Base-by-base conservation (phyloP, 148 eudicot species). In the Silene uniflora region DNA sequence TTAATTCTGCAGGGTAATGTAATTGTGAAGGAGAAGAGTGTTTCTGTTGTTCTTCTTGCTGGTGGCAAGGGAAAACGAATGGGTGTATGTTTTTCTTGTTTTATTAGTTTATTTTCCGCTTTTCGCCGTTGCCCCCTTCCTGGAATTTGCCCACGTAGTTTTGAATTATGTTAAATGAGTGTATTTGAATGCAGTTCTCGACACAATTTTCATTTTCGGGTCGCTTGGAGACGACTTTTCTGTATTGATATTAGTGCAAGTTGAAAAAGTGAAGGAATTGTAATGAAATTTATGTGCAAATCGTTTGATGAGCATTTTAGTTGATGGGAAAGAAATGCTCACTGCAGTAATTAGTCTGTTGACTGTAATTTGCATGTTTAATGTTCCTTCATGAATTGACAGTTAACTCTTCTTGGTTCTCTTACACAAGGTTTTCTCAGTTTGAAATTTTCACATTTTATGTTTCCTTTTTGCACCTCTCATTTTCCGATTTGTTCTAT, bases 51-150 rank as follows among this genome's bases (percentile, higher is more conserved):
- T 80, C 92, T 95, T 72, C 89, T 95, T 62, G 98, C 97, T 78
- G 97, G 97, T 79, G 98, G 98, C 46, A 89, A 85, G 80, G 98
- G 97, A 60, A 92, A 85, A 79, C 83, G 98, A 78, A 92, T 95
- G 97, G 98, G 97, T 14, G 97, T 91, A 88, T 69, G 93, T 82
- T 49, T 81, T 60, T 54, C 13, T 62, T 21, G 17, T 11, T 73
- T 21, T 77, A 5, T 25, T 60, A 1, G 21, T 72, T 25, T 7
- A 62, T 39, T 80, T 5, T 10, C 18, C 27, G 14, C 3, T 21
- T 22, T 22, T 49, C 55, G 16, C 17, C 17, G 17, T 49, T 49
- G 17, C 55, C 55, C 4, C 12, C 3, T 4, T 58, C 25, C 7
- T 44, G 71, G 9, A 42, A 23, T 52, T 19, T 69, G 14, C 2